Percentiles rank a stretch among this genome's conserved stretches.
These are phyloP conservation scores for Perkinsus olseni DNA, from an alignment of 169 alveolate species.

Conservation along the genomic window DNA sequence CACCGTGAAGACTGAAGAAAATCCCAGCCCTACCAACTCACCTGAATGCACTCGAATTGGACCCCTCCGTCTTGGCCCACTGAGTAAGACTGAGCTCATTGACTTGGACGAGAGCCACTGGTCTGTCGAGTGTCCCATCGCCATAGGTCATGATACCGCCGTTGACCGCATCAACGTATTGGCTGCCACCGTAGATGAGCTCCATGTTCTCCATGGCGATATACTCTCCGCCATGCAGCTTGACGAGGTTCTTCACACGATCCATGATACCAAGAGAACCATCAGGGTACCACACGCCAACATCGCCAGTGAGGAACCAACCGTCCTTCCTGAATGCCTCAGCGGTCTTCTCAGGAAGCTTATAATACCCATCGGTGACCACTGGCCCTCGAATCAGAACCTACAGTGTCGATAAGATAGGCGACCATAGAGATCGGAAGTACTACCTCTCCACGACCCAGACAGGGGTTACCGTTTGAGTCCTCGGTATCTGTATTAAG, in stretches of 20 bases:
- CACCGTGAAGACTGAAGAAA: background rate
- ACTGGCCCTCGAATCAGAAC: conserved; percentile 43
- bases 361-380: conserved; percentile 53
- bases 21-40: background rate
- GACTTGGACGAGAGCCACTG: conserved; percentile 37
- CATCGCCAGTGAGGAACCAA: conserved; percentile 68
- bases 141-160: conserved; percentile 52
- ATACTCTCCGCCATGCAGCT: conserved; percentile 75
- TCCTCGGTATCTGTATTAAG: background rate
- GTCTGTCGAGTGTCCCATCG: conserved; percentile 39
- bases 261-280: conserved; percentile 71
- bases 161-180: conserved; percentile 36
- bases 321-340: conserved; percentile 58
- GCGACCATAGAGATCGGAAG: background rate
- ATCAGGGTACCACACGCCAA: conserved; percentile 43
- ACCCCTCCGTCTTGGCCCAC: conserved; percentile 19
- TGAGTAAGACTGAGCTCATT: conserved; percentile 9
- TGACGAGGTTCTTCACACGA: conserved; percentile 69
- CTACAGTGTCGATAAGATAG: background rate
- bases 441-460: background rate
- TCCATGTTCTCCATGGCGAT: conserved; percentile 74
- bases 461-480: background rate
- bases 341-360: conserved; percentile 49
- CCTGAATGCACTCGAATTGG: conserved; percentile 14
- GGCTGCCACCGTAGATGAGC: conserved; percentile 35